Conservation (phyloP, 495 filamentous ascomycete species). For the Penicillium robsamsonii region DNA sequence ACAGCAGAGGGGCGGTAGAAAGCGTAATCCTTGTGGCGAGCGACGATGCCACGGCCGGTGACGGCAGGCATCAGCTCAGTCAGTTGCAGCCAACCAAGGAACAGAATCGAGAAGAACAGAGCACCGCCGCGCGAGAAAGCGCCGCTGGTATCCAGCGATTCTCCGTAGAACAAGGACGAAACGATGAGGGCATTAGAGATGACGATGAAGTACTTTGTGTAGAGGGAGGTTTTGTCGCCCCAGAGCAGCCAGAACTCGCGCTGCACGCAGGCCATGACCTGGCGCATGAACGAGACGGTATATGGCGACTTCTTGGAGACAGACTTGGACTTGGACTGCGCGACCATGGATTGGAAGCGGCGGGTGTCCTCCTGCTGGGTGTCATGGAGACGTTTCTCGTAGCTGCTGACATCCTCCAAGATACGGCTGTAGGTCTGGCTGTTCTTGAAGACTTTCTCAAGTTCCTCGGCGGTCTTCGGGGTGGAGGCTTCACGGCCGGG, state of each 20-base stretch:
- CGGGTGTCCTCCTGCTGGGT: slow-evolving; percentile 62
- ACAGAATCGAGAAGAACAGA: slow-evolving; percentile 71
- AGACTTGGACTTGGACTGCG: slow-evolving; percentile 62
- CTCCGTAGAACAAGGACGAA: slow-evolving; percentile 68
- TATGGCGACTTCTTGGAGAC: slow-evolving; percentile 68
- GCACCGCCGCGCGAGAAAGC: slow-evolving; percentile 68
- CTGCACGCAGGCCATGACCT: slow-evolving; percentile 66
- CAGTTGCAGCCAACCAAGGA: slow-evolving; percentile 73
- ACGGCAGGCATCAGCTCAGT: slow-evolving; percentile 70
- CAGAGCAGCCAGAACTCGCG: slow-evolving; percentile 75
- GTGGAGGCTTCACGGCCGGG: slow-evolving; percentile 61
- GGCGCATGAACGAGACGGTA: slow-evolving; percentile 66
- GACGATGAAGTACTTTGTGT: slow-evolving; percentile 77
- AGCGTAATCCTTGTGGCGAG: slow-evolving; percentile 68
- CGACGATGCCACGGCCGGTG: slow-evolving; percentile 59
- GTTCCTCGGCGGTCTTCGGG: slow-evolving; percentile 60
- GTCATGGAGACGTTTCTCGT: slow-evolving; percentile 59
- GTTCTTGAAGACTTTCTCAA: slow-evolving; percentile 59
- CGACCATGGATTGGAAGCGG: slow-evolving; percentile 67
- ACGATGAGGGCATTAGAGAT: slow-evolving; percentile 72
- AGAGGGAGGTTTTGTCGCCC: slow-evolving; percentile 69
- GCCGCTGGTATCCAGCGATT: slow-evolving; percentile 61
- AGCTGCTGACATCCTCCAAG: slow-evolving; percentile 53
- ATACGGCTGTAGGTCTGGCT: slow-evolving; percentile 54
- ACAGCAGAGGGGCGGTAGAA: slow-evolving; percentile 78